Percentiles rank a stretch among this genome's conserved stretches.
phyloP scores from a whole-genome alignment of 305 asterid genomes.

The Fraxinus ornus region DNA sequence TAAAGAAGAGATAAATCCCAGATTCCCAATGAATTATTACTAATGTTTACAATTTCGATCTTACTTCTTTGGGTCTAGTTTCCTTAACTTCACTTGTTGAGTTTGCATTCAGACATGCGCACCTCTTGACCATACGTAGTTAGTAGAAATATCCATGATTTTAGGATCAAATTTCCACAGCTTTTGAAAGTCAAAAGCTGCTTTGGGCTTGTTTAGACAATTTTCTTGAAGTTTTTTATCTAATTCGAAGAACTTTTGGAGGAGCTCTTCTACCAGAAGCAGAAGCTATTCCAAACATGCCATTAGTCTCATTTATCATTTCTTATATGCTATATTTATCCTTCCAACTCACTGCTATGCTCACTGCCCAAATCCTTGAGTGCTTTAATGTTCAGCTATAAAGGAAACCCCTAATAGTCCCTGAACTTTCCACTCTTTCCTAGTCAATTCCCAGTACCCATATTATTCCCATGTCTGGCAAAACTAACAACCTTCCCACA shows the following conservation, averaged over 20 bases:
- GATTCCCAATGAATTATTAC: neutral
- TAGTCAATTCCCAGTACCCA: neutral
- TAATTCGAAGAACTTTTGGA: neutral
- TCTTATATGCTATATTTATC: neutral
- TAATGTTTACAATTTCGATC: neutral
- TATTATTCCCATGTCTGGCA: neutral
- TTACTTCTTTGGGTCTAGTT: neutral
- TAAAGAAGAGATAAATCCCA: neutral
- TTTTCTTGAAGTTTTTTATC: neutral
- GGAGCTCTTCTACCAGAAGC: neutral
- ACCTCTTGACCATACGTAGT: neutral
- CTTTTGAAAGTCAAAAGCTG: neutral
- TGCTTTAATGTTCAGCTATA: neutral
- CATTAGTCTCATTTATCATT: neutral
- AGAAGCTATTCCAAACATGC: neutral
- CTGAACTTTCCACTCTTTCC: neutral
- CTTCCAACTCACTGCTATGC: neutral
- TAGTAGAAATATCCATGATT: neutral
- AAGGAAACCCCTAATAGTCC: neutral
- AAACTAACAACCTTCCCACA: neutral
- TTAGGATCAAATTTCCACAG: neutral
- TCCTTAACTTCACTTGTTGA: neutral
- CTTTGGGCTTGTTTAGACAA: neutral
- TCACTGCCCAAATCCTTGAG: conserved; percentile 1
- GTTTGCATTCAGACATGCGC: neutral